Evolutionary conservation across 148 eudicot species (phyloP).

Genomic region (Rhododendron henanense): DNA sequence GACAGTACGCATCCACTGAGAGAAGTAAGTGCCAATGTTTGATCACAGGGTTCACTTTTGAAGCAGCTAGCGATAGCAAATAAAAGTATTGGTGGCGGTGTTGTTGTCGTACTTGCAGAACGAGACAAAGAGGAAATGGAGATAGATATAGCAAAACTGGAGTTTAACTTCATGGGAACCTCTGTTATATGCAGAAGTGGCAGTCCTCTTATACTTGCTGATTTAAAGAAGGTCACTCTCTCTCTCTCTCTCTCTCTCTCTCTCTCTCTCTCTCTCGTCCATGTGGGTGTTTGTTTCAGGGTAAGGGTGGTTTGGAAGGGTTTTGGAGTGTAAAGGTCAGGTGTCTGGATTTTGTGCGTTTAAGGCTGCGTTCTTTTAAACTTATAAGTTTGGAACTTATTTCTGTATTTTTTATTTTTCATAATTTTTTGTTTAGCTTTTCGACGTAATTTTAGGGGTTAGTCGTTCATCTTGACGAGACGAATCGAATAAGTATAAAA

Average conservation of each 20-base stretch:
- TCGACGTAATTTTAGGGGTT: too few relatives aligned
- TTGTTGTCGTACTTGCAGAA: conserved; percentile 92
- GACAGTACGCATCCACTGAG: neutral
- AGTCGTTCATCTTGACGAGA: too few relatives aligned
- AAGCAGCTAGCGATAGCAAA: conserved; percentile 94
- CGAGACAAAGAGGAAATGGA: conserved; percentile 97
- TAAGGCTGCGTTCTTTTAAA: too few relatives aligned
- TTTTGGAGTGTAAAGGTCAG: neutral
- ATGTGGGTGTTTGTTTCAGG: neutral
- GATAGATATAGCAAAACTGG: conserved; percentile 84
- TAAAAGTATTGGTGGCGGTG: conserved; percentile 91
- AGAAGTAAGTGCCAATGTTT: conserved; percentile 10
- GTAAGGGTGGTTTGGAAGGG: neutral
- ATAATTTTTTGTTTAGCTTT: too few relatives aligned
- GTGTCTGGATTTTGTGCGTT: neutral
- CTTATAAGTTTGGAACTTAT: too few relatives aligned
- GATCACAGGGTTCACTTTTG: conserved; percentile 78
- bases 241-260: neutral
- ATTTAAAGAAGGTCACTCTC: conserved; percentile 66
- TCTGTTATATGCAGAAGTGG: conserved; percentile 94
- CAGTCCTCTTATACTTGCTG: conserved; percentile 96
- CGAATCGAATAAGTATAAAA: too few relatives aligned
- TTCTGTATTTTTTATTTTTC: too few relatives aligned
- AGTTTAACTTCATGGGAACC: conserved; percentile 93
- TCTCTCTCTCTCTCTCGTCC: neutral